Evolutionary conservation across 106 monocot genomes (phyloP).

Genomic region (Acanthochlamys bracteata): DNA sequence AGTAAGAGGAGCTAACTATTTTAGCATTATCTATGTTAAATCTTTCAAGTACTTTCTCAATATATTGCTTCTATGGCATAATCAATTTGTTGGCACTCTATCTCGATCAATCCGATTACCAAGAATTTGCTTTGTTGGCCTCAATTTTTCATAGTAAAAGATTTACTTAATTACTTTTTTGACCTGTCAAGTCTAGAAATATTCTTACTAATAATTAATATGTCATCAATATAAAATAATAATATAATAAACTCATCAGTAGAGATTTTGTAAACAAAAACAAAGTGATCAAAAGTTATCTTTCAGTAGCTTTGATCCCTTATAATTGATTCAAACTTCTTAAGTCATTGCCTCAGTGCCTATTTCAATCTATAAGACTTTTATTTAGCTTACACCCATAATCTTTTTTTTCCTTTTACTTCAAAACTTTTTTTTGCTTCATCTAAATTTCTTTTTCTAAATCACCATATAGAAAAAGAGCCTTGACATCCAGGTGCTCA

Average conservation of each 20-base stretch:
- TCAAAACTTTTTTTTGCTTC: neutral
- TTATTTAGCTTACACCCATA: neutral
- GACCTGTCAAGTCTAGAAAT: neutral
- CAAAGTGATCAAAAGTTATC: neutral
- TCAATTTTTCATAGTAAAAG: neutral
- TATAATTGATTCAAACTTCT: neutral
- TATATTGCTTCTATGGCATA: neutral
- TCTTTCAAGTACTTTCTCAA: neutral
- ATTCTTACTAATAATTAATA: neutral
- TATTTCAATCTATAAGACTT: neutral
- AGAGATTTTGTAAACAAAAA: neutral
- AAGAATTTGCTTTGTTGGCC: neutral
- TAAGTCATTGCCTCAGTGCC: neutral
- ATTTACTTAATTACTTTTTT: neutral
- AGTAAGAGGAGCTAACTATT: neutral
- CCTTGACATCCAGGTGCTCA: constrained; percentile 1
- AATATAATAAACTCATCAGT: constrained; percentile 1
- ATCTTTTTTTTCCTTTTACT: constrained; percentile 2
- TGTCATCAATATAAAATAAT: neutral
- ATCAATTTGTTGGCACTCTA: neutral
- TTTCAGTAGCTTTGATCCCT: neutral
- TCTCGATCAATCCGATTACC: neutral
- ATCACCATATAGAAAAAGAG: constrained; percentile 1
- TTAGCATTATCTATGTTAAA: neutral
- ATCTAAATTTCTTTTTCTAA: constrained; percentile 2